A percentile compares a stretch with the other conserved stretches of the same genome.
Conservation (phyloP, 495 filamentous ascomycete genomes). For the Geopyxis carbonaria region DNA sequence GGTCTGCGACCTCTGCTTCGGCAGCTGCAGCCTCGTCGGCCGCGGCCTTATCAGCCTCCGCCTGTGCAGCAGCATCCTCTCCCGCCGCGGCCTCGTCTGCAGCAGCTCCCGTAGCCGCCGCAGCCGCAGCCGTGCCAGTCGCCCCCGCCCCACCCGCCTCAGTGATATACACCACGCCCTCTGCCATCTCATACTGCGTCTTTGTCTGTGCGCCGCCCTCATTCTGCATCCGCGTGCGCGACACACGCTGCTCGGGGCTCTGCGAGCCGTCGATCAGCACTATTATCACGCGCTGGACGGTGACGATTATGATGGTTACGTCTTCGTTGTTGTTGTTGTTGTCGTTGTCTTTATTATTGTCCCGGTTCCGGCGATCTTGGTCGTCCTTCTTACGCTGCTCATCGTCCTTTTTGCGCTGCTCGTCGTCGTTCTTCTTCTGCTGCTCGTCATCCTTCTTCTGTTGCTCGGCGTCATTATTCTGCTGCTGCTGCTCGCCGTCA, state of each 20-base stretch:
- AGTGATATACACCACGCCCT: neutral
- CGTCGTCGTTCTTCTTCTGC: too few species aligned
- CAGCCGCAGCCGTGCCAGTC: neutral
- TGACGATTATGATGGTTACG: neutral
- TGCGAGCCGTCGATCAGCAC: neutral
- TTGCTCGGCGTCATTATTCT: too few species aligned
- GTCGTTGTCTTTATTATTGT: too few species aligned
- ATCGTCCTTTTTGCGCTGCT: too few species aligned
- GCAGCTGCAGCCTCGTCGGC: neutral
- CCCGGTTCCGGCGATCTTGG: too few species aligned
- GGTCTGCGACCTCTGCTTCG: neutral
- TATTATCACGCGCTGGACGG: neutral
- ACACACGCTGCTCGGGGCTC: neutral
- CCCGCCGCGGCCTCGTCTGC: neutral
- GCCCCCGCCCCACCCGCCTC: neutral
- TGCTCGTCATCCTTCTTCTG: too few species aligned
- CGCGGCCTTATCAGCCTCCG: neutral
- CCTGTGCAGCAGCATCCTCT: neutral
- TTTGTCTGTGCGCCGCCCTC: neutral
- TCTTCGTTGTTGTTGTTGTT: slow-evolving; percentile 3
- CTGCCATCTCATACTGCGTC: neutral
- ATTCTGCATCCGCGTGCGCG: neutral
- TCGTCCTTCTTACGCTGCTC: too few species aligned
- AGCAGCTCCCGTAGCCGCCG: neutral
- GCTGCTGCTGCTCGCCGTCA: too few species aligned